These are phyloP conservation scores for Nitzschia sp. DNA, from an alignment of 108 stramenopile genomes.

Conservation along the genomic window DNA sequence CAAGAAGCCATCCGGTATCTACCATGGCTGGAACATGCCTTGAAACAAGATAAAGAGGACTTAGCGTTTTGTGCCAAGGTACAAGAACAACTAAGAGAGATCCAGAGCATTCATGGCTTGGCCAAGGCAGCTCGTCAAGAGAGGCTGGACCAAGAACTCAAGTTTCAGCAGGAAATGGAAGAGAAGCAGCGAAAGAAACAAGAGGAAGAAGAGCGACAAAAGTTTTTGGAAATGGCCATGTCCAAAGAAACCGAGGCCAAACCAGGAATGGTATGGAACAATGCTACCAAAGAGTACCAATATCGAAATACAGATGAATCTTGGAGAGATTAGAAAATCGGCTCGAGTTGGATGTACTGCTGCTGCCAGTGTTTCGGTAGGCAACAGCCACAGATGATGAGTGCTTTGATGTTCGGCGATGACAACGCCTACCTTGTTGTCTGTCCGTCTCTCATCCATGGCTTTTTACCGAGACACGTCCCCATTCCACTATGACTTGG, in stretches of 20 bases:
- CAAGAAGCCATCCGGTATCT: conserved; percentile 63
- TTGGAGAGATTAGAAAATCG: conserved; percentile 66
- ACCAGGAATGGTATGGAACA: conserved; percentile 85
- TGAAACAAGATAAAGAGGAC: conserved; percentile 76
- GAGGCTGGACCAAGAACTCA: conserved; percentile 45
- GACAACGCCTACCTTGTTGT: too few relatives aligned
- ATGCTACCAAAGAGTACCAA: conserved; percentile 73
- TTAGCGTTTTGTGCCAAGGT: conserved; percentile 54
- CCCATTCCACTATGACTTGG: too few relatives aligned
- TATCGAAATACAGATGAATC: conserved; percentile 79
- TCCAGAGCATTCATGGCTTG: conserved; percentile 52
- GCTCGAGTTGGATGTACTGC: too few relatives aligned
- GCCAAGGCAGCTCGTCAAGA: conserved; percentile 51
- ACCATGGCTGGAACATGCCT: conserved; percentile 62
- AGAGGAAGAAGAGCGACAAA: conserved; percentile 48
- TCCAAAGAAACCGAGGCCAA: conserved; percentile 68
- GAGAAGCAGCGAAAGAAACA: conserved; percentile 48
- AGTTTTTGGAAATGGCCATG: conserved; percentile 57
- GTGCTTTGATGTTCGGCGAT: too few relatives aligned
- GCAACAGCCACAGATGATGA: too few relatives aligned
- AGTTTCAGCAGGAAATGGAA: conserved; percentile 41
- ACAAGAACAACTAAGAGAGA: conserved; percentile 44
- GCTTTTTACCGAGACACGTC: too few relatives aligned
- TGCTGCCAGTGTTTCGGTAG: too few relatives aligned
- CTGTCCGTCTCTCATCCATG: too few relatives aligned